These are phyloP conservation scores for Drechslerella stenobrocha DNA, from an alignment of 2,329 filamentous ascomycete species.

Conservation along the genomic window DNA sequence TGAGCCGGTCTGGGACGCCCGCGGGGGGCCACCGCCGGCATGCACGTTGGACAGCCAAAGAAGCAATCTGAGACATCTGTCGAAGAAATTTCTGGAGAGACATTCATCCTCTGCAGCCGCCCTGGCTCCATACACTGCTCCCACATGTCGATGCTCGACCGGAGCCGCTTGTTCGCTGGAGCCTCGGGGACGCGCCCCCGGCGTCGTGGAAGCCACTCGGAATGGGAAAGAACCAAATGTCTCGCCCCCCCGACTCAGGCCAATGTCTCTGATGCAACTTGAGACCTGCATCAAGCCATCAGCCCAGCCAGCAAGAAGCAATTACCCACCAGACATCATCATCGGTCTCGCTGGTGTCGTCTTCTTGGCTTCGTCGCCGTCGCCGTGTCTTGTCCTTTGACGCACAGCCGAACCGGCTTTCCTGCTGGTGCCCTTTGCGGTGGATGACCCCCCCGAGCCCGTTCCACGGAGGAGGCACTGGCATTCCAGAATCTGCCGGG, in stretches of 20 bases:
- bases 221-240: background rate
- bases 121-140: background rate
- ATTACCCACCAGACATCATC: no score
- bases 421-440: no score
- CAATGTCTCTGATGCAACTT: background rate
- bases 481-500: constrained; percentile 13
- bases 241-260: background rate
- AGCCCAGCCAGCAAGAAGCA: background rate
- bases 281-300: constrained; percentile 7
- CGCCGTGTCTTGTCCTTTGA: no score
- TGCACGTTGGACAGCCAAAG: constrained; percentile 6
- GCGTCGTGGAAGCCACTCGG: no score
- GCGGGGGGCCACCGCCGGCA: background rate
- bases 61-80: constrained; percentile 47
- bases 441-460: no score
- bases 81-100: constrained; percentile 21
- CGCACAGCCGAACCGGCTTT: no score
- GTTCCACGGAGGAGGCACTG: constrained; percentile 4
- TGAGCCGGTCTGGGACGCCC: background rate
- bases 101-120: constrained; percentile 15
- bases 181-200: no score
- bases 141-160: no score
- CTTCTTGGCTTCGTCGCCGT: no score
- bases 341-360: no score
- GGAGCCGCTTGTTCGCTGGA: no score